Evolutionary conservation across 192 early-diverging fungal genomes (phyloP), one percentile per base, ranked within the genome.

Genomic region (Tieghemiomyces parasiticus): DNA sequence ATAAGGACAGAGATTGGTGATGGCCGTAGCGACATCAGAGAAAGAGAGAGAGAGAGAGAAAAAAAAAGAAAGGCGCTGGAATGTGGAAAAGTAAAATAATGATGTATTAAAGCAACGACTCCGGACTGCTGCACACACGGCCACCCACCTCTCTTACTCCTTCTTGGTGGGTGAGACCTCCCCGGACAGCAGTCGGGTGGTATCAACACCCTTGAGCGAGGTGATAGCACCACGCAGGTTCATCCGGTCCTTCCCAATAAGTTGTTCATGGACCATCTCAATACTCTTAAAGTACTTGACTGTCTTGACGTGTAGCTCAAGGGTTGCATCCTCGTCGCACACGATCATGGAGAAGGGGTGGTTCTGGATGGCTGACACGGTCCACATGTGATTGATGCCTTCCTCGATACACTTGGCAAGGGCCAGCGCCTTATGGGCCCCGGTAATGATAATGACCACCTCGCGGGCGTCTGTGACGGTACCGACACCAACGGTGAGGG

Each of bases 321-420:
- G 71, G 1, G 87, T 89, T 31, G 89, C 86, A 59, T 91, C 89
- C 64, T 91, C 89, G 66, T 91, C 89, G 63, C 89, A 91, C 26
- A 86, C 85, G 67, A 90, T 80, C 67, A 90, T 76, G 26, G 83
- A 82, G 62, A 81, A 81, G 34, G 86, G 82, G 60, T 90, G 86
- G 29, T 83, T 71, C 70, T 90, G 86, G 70, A 90, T 83, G 52
- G 86, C 88, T 29, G 84, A 88, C 34, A 91, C 86, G 26, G 86
- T 88, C 85, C 85, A 91, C 86, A 90, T 90, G 71, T 89, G 86
- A 75, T 91, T 91, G 47, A 91, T 83, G 26, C 86, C 83, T 63
- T 82, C 80, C 47, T 75, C 88, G 61, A 90, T 85, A 68, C 86
- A 88, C 73, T 90, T 88, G 56, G 86, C 85, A 46, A 90, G 72